Percentiles rank a stretch among this genome's conserved stretches.
Evolutionary conservation across 2,329 filamentous ascomycete species (phyloP).

Genomic region (Zymoseptoria brevis): DNA sequence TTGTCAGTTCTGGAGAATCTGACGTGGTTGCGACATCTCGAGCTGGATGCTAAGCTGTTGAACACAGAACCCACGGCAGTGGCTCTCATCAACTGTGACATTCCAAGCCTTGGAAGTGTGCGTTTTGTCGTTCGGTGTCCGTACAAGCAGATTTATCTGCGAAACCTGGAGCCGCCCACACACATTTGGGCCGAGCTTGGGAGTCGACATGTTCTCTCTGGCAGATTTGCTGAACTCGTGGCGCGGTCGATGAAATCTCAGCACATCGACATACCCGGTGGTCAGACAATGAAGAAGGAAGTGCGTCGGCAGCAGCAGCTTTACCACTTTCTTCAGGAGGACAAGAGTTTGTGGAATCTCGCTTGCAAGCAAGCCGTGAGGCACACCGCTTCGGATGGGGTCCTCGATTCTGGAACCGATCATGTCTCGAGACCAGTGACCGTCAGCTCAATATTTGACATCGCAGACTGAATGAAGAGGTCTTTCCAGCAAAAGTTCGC

Average conservation of each 20-base stretch:
- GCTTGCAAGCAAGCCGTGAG: background rate
- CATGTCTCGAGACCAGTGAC: background rate
- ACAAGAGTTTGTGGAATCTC: background rate
- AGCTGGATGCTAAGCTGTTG: conserved; percentile 11
- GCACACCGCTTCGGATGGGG: background rate
- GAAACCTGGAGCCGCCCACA: background rate
- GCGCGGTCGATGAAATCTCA: background rate
- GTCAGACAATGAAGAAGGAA: background rate
- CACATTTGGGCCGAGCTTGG: background rate
- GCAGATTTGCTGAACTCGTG: background rate
- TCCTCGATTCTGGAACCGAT: background rate
- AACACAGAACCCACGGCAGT: background rate
- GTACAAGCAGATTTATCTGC: background rate
- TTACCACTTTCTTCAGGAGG: background rate
- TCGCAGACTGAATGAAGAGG: background rate
- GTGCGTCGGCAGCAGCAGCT: background rate
- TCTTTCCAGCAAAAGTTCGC: background rate
- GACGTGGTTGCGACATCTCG: conserved; percentile 3
- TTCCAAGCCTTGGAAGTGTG: background rate
- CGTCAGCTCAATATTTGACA: background rate
- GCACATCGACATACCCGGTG: background rate
- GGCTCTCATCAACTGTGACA: background rate
- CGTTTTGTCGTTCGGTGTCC: background rate
- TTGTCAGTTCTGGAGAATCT: background rate
- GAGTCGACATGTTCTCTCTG: background rate